Evolutionary conservation across 495 filamentous ascomycete species (phyloP).

Genomic region (Cercophora sp.): DNA sequence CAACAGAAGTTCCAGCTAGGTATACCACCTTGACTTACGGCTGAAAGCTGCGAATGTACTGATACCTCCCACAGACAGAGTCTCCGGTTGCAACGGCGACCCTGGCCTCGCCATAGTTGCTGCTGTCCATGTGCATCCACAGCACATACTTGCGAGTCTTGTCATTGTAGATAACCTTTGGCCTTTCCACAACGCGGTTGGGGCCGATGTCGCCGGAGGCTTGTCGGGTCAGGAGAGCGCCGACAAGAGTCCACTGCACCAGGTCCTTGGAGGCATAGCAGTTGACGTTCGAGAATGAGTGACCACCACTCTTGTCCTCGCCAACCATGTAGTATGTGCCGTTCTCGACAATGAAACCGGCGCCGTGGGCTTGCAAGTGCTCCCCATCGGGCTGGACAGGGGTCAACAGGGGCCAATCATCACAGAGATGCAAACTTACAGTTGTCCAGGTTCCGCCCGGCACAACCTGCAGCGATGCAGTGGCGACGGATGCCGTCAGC

Average conservation of each 20-base stretch:
- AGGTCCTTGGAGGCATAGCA: slow-evolving; percentile 54
- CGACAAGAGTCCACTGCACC: slow-evolving; percentile 58
- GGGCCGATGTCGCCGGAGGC: slow-evolving; percentile 56
- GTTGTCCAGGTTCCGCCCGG: slow-evolving; percentile 50
- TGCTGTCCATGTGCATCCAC: slow-evolving; percentile 65
- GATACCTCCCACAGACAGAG: slow-evolving; percentile 57
- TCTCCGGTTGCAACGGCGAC: slow-evolving; percentile 58
- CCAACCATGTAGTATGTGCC: slow-evolving; percentile 59
- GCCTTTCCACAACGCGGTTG: slow-evolving; percentile 59
- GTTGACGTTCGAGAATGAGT: slow-evolving; percentile 57
- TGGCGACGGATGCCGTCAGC: slow-evolving; percentile 20
- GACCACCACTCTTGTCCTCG: slow-evolving; percentile 61
- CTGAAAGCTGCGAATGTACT: slow-evolving; percentile 24
- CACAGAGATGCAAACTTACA: slow-evolving; percentile 17
- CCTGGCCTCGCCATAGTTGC: slow-evolving; percentile 59
- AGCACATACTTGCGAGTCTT: slow-evolving; percentile 50
- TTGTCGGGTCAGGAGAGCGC: slow-evolving; percentile 49
- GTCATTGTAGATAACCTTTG: slow-evolving; percentile 61
- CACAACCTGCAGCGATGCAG: slow-evolving; percentile 39
- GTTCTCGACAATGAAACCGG: slow-evolving; percentile 51
- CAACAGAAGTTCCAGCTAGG: background rate
- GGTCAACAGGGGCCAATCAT: background rate
- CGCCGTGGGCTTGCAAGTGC: slow-evolving; percentile 61
- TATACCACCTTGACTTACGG: slow-evolving; percentile 13
- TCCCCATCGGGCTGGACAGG: slow-evolving; percentile 40